Evolutionary conservation across 2,329 filamentous ascomycete genomes (phyloP).

Genomic region (Fusarium secorum): DNA sequence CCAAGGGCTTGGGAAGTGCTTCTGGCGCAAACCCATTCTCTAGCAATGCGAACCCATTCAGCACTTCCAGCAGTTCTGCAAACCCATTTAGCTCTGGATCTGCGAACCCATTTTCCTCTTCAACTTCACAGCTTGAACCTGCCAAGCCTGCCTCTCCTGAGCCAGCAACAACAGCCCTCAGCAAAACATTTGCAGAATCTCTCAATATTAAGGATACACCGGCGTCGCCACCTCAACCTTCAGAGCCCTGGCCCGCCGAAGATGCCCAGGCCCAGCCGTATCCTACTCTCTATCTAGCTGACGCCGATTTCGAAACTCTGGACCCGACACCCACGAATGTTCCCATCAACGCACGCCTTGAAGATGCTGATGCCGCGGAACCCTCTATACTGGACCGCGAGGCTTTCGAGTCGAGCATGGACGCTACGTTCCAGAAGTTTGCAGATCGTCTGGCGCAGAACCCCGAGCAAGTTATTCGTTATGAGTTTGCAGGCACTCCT

Average conservation of each 20-base stretch:
- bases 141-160: conserved; percentile 47
- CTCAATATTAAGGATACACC: conserved; percentile 74
- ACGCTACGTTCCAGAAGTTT: conserved; percentile 81
- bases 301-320: conserved; percentile 91
- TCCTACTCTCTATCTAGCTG: conserved; percentile 78
- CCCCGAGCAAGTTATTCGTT: conserved; percentile 82
- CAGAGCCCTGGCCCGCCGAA: conserved; percentile 78
- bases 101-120: conserved; percentile 46
- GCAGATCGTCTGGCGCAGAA: conserved; percentile 81
- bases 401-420: conserved; percentile 76
- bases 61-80: conserved; percentile 44
- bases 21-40: conserved; percentile 67
- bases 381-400: conserved; percentile 68
- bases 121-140: conserved; percentile 42
- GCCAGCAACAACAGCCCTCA: conserved; percentile 49
- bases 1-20: conserved; percentile 55
- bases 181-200: conserved; percentile 74
- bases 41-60: conserved; percentile 59
- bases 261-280: conserved; percentile 74
- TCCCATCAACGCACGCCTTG: conserved; percentile 56
- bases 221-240: conserved; percentile 46
- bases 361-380: conserved; percentile 51
- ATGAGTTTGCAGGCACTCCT: conserved; percentile 76
- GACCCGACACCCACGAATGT: conserved; percentile 64
- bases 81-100: conserved; percentile 45